Conservation (phyloP, 805 yeast species). For the Candida multigemmis region DNA sequence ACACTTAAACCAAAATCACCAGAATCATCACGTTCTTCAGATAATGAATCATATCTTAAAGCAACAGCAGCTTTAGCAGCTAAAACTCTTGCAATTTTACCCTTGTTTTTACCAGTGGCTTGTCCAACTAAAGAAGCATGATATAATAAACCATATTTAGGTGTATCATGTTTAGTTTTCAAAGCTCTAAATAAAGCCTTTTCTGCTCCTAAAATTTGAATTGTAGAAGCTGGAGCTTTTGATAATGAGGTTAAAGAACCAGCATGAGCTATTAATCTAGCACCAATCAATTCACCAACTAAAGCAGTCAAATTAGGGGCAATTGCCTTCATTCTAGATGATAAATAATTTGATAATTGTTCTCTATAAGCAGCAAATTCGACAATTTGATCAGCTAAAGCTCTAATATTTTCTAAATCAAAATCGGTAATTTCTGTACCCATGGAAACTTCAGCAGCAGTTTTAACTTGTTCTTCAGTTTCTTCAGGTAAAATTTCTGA, state of each 20-base stretch:
- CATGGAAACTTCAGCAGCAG: conserved; percentile 98
- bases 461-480: conserved; percentile 55
- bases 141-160: conserved; percentile 94
- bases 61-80: conserved; percentile 99
- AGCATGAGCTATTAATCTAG: conserved; percentile 94
- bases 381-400: conserved; percentile 92
- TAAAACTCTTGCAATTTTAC: conserved; percentile 96
- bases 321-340: conserved; percentile 96
- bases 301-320: conserved; percentile 95
- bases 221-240: conserved; percentile 97
- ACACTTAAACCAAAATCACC: conserved; percentile 90
- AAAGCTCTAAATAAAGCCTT: conserved; percentile 98
- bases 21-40: conserved; percentile 94
- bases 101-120: conserved; percentile 96
- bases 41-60: conserved; percentile 89
- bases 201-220: conserved; percentile 98
- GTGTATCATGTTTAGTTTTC: conserved; percentile 97
- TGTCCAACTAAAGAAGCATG: conserved; percentile 97
- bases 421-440: conserved; percentile 96
- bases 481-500: conserved; percentile 39
- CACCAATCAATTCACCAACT: conserved; percentile 98
- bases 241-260: conserved; percentile 92
- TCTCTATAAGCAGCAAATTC: conserved; percentile 96
- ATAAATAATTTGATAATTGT: conserved; percentile 83
- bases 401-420: conserved; percentile 80